A percentile compares a stretch with the other conserved stretches of the same genome.
Evolutionary conservation across 2,329 filamentous ascomycete genomes (phyloP).

Genomic region (Apiospora hydei): DNA sequence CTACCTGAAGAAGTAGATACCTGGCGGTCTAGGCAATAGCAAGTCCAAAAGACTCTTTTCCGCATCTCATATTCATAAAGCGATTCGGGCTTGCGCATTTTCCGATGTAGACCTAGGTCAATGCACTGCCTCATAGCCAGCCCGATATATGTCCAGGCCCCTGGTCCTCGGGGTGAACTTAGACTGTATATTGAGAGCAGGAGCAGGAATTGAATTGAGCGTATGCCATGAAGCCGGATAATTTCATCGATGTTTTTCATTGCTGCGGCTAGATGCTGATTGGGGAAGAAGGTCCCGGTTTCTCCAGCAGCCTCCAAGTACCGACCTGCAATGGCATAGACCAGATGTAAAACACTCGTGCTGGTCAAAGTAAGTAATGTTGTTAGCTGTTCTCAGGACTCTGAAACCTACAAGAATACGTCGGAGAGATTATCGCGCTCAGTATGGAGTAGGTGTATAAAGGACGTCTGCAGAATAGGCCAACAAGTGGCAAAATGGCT

Average conservation of each 20-base stretch:
- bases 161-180: slow-evolving; percentile 29
- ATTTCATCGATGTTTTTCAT: slow-evolving; percentile 32
- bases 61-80: slow-evolving; percentile 36
- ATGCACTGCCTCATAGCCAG: slow-evolving; percentile 35
- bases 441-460: slow-evolving; percentile 35
- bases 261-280: slow-evolving; percentile 32
- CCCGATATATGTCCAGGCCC: slow-evolving; percentile 34
- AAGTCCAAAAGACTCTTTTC: slow-evolving; percentile 42
- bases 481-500: slow-evolving; percentile 38
- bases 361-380: slow-evolving; percentile 14
- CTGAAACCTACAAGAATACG: slow-evolving; percentile 30
- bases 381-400: neutral
- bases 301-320: slow-evolving; percentile 42
- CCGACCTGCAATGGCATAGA: slow-evolving; percentile 41
- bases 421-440: slow-evolving; percentile 32
- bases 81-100: slow-evolving; percentile 28
- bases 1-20: slow-evolving; percentile 42
- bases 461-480: slow-evolving; percentile 35
- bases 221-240: slow-evolving; percentile 31
- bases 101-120: slow-evolving; percentile 35
- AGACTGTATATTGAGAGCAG: slow-evolving; percentile 35
- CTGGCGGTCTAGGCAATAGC: slow-evolving; percentile 42
- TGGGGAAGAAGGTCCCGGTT: slow-evolving; percentile 33
- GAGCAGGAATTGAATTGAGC: slow-evolving; percentile 33
- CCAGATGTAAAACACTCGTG: slow-evolving; percentile 36